Percentiles rank a stretch among this genome's conserved stretches.
Conservation (phyloP, 2,329 filamentous ascomycete species). For the Lachnellula suecica region DNA sequence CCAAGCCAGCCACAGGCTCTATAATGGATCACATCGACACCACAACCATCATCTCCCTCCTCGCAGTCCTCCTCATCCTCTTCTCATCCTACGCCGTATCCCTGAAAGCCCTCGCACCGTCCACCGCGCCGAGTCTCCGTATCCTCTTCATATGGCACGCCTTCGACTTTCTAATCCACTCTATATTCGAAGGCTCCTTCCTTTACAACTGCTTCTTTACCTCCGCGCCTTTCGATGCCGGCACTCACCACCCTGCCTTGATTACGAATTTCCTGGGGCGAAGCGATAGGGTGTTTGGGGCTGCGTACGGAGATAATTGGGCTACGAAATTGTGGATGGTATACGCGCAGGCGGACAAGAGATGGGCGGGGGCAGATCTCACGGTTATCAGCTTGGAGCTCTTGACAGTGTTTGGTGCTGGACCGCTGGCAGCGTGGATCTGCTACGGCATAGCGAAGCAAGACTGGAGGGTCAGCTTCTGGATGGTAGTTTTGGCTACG, state of each 20-base stretch:
- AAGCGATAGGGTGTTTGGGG: conserved; percentile 51
- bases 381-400: conserved; percentile 64
- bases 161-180: conserved; percentile 89
- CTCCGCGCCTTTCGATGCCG: conserved; percentile 41
- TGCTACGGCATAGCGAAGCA: conserved; percentile 59
- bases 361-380: conserved; percentile 64
- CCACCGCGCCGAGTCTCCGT: conserved; percentile 53
- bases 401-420: conserved; percentile 62
- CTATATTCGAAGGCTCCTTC: conserved; percentile 86
- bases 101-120: conserved; percentile 37
- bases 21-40: conserved; percentile 50
- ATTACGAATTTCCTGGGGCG: conserved; percentile 48
- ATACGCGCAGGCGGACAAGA: conserved; percentile 61
- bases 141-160: conserved; percentile 92
- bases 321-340: conserved; percentile 67
- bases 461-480: conserved; percentile 54
- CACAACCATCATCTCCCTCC: conserved; percentile 59
- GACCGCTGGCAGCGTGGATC: conserved; percentile 57
- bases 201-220: conserved; percentile 93
- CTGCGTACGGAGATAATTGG: conserved; percentile 51
- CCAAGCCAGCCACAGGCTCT: conserved; percentile 7
- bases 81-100: conserved; percentile 50
- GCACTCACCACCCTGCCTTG: conserved; percentile 36
- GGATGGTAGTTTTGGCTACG: conserved; percentile 65
- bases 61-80: conserved; percentile 53